These are phyloP conservation scores for Eucalyptus dawsonii DNA, from an alignment of 345 rosid genomes.

Conservation along the genomic window DNA sequence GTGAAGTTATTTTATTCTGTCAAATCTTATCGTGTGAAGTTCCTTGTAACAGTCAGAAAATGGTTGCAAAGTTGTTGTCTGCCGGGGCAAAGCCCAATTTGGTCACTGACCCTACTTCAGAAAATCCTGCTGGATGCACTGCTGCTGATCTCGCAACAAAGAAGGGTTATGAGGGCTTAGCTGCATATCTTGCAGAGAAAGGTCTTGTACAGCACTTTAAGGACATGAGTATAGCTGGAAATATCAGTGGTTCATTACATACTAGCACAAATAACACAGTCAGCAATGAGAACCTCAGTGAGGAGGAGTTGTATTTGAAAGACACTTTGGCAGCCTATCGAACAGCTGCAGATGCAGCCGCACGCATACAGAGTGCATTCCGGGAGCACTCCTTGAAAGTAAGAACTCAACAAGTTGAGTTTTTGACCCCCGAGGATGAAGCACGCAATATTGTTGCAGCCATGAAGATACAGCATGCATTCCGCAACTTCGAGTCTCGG, in stretches of 20 bases:
- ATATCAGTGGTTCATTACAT: conserved; percentile 54
- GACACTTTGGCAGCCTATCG: conserved; percentile 76
- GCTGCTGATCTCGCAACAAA: conserved; percentile 81
- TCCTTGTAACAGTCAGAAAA: conserved; percentile 58
- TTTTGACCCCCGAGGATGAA: conserved; percentile 47
- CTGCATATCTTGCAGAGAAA: conserved; percentile 85
- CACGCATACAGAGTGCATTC: conserved; percentile 75
- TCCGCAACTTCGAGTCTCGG: conserved; percentile 48
- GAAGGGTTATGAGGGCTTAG: conserved; percentile 71
- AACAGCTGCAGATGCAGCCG: conserved; percentile 90
- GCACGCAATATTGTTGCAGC: conserved; percentile 75
- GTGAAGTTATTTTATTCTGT: not conserved
- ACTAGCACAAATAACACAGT: conserved; percentile 16
- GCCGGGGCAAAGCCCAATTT: conserved; percentile 81
- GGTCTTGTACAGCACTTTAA: conserved; percentile 66
- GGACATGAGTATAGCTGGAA: conserved; percentile 88
- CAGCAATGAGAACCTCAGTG: conserved; percentile 20
- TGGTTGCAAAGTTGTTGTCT: conserved; percentile 85
- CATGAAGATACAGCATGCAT: conserved; percentile 91
- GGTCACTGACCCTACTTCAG: conserved; percentile 75
- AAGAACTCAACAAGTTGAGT: conserved; percentile 29
- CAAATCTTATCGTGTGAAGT: not conserved
- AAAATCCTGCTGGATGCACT: conserved; percentile 63
- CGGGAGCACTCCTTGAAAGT: conserved; percentile 69
- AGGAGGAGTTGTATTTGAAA: conserved; percentile 60